Evolutionary conservation across 2,329 filamentous ascomycete species (phyloP), one percentile per base, ranked within the genome.

Genomic region (Fusarium tjaetaba): DNA sequence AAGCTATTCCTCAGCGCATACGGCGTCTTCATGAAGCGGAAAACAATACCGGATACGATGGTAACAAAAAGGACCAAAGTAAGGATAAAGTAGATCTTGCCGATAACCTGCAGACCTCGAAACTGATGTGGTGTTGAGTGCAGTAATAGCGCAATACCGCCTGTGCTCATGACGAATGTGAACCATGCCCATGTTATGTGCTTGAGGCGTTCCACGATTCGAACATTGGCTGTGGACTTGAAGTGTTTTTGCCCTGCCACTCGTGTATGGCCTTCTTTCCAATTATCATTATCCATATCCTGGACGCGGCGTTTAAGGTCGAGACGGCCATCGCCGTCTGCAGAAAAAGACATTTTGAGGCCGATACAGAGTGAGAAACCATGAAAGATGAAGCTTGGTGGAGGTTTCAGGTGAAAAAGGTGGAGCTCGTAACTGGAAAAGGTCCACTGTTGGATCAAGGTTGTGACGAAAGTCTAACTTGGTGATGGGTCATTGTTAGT

Each of bases 1-100:
- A 79, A 53, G 22, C 77, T 79, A 8, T 70, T 85, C 71, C 83
- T 85, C 76, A 93, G 90, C 1, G 88, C 91, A 34, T 86, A 82
- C 0, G 89, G 89, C 73, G 88, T 88, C 59, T 84, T 82, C 68
- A 87, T 86, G 79, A 92, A 92, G 18, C 91, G 86, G 2, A 86
- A 78, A 7, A 86, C 81, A 46, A 92, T 87, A 79, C 91, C 86
- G 32, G 78, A 76, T 74, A 86, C 84, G 59, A 91, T 84, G 20
- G 81, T 30, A 28, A 85, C 22, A 71, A 87, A 88, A 13, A 92
- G 81, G 4, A 84, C 78, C 46, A 89, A 80, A 58, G 88, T 87
- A 36, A 87, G 72, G 20, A 89, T 75, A 67, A 87, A 88, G 63
- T 88, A 81, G 14, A 86, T 79, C 20, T 83, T 78, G 18, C 86